Evolutionary conservation across 768 basidiomycete genomes (phyloP).

Genomic region (Stropharia rugosoannulata): DNA sequence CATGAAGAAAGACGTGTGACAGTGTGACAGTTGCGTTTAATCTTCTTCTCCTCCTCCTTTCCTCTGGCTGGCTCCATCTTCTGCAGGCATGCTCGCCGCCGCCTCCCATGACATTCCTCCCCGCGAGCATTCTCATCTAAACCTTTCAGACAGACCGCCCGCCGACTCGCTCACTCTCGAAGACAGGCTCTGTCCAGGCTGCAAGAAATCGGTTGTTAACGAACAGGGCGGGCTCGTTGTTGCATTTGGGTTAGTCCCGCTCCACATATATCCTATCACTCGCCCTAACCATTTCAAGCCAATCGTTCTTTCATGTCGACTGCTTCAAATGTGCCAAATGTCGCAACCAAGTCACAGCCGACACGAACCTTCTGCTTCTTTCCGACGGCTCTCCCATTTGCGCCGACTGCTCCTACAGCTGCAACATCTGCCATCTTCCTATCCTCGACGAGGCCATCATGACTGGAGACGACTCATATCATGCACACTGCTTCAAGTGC

Average conservation of each 20-base stretch:
- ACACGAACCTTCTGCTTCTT: conserved; percentile 94
- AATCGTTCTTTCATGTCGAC: conserved; percentile 92
- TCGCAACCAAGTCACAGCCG: conserved; percentile 86
- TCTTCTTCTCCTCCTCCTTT: conserved; percentile 10
- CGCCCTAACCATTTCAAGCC: conserved; percentile 41
- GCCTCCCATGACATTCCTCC: conserved; percentile 26
- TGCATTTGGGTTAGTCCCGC: conserved; percentile 81
- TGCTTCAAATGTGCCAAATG: conserved; percentile 99
- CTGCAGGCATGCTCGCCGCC: conserved; percentile 25
- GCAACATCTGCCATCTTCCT: conserved; percentile 90
- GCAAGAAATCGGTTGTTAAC: conserved; percentile 76
- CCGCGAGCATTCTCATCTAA: conserved; percentile 36
- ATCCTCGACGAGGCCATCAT: conserved; percentile 99
- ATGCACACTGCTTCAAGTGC: conserved; percentile 98
- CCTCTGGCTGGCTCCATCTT: conserved; percentile 4
- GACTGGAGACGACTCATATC: conserved; percentile 98
- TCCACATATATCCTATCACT: conserved; percentile 2
- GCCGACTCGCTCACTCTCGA: conserved; percentile 33
- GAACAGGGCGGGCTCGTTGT: conserved; percentile 88
- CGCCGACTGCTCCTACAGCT: conserved; percentile 90
- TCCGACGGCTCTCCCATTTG: conserved; percentile 98
- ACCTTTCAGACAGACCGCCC: conserved; percentile 24
- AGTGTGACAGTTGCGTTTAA: conserved; percentile 14
- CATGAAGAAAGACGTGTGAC: conserved; percentile 46
- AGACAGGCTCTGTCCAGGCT: conserved; percentile 78